Evolutionary conservation across 2,329 filamentous ascomycete species (phyloP).

Genomic region (Zymoseptoria brevis): DNA sequence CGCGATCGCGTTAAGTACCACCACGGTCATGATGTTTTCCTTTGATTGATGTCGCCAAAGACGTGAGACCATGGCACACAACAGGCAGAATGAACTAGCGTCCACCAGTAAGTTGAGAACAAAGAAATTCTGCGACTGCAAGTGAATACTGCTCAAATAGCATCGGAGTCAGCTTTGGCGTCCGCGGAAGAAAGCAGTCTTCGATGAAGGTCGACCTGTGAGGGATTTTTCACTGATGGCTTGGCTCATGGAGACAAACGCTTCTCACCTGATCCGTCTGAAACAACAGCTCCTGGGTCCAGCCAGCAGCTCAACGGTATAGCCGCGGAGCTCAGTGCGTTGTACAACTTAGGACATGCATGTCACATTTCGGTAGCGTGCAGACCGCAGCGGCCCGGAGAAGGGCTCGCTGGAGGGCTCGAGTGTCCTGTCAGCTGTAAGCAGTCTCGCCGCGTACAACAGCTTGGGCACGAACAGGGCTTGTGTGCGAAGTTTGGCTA

Average conservation of each 20-base stretch:
- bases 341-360: background rate
- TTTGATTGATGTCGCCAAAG: background rate
- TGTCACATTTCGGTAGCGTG: background rate
- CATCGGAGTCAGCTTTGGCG: background rate
- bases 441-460: background rate
- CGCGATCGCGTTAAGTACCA: background rate
- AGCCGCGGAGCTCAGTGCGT: background rate
- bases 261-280: background rate
- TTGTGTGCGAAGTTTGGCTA: background rate
- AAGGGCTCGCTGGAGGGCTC: background rate
- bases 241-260: background rate
- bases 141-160: background rate
- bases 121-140: background rate
- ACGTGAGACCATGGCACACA: background rate
- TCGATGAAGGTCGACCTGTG: background rate
- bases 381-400: background rate
- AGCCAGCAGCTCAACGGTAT: background rate
- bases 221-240: background rate
- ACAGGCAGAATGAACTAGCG: background rate
- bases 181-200: background rate
- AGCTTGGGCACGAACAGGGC: background rate
- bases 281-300: background rate
- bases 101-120: background rate
- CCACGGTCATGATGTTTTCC: background rate
- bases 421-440: background rate